Conservation (phyloP, 2,329 filamentous ascomycete genomes). For the Colletotrichum cordylinicola region DNA sequence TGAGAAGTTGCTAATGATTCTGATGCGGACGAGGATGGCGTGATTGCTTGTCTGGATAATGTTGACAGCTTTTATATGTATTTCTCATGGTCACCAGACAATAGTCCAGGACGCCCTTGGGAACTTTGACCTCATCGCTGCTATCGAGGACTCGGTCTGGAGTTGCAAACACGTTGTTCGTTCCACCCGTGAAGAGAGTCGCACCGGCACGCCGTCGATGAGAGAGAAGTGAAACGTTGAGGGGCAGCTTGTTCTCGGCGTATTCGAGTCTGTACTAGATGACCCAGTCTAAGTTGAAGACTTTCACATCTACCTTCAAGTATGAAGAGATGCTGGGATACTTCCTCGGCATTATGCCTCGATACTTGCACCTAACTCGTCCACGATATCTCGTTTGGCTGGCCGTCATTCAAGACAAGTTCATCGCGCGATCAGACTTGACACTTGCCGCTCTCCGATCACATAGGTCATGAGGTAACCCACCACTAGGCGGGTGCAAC, state of each 20-base stretch:
- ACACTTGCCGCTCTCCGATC: not conserved
- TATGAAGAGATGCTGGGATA: not conserved
- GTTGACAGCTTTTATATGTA: slow-evolving; percentile 8
- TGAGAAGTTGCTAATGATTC: not conserved
- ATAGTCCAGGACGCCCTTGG: not conserved
- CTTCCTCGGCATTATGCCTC: not conserved
- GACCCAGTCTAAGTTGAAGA: not conserved
- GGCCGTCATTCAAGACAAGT: not conserved
- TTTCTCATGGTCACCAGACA: not conserved
- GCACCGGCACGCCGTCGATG: not conserved
- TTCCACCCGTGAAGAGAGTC: slow-evolving; percentile 12
- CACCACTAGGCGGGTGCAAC: slow-evolving; percentile 11
- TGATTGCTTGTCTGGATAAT: not conserved
- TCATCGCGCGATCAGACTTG: not conserved
- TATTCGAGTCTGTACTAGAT: not conserved
- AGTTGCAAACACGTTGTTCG: slow-evolving; percentile 2
- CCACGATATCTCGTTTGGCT: not conserved
- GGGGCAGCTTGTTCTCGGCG: not conserved
- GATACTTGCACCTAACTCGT: not conserved
- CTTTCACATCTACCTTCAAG: not conserved
- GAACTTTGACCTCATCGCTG: not conserved
- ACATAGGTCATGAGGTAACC: not conserved
- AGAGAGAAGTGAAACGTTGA: not conserved
- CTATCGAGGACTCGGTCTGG: not conserved
- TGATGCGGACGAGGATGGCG: not conserved